Percentiles rank a stretch among this genome's conserved stretches.
Conservation (phyloP, 176 grass and related monocot species). For the Tillandsia fasciculata region DNA sequence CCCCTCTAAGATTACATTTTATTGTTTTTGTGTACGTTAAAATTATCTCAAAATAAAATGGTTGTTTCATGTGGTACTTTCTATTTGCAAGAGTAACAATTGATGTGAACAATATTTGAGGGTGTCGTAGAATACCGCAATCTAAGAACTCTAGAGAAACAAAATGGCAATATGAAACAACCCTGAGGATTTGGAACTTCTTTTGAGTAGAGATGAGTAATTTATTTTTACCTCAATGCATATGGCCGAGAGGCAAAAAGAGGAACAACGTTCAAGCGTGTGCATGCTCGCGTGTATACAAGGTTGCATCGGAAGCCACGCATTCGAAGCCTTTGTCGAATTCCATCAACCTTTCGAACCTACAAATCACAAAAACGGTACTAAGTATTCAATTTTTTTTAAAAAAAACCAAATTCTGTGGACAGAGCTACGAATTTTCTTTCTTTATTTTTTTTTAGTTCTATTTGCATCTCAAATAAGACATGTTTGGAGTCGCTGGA, state of each 20-base stretch:
- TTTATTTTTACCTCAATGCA: conserved; percentile 43
- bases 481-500: no score
- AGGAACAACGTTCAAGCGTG: conserved; percentile 72
- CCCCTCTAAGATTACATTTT: no score
- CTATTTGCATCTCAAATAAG: no score
- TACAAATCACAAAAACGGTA: conserved; percentile 1
- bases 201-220: not conserved
- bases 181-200: not conserved
- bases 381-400: not conserved
- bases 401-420: no score
- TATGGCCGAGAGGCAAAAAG: conserved; percentile 60
- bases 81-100: no score
- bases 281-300: conserved; percentile 57
- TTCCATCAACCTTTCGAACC: conserved; percentile 64
- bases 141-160: not conserved
- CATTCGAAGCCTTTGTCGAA: conserved; percentile 65
- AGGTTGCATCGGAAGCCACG: conserved; percentile 90
- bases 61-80: no score
- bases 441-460: no score
- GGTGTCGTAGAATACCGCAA: no score
- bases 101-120: no score
- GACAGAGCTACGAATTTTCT: no score
- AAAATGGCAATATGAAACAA: not conserved
- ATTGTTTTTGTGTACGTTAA: no score
- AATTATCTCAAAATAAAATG: no score